phyloP scores from a whole-genome alignment of 1,284 basidiomycete species.

The Tausonia pullulans region DNA sequence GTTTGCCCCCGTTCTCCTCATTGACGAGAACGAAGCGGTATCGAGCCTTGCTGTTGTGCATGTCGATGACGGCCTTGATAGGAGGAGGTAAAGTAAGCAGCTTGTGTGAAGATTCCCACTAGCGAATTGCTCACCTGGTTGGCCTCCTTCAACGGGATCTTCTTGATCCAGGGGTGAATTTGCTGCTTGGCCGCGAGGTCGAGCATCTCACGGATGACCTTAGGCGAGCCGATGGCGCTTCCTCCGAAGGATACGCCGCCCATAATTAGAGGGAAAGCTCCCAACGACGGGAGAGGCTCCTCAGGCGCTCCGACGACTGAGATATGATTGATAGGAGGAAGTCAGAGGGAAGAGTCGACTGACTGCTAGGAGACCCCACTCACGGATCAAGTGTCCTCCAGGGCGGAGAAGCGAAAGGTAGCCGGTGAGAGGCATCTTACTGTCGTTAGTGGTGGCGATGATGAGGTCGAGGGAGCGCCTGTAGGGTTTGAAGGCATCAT shows the following conservation, averaged over 20 bases:
- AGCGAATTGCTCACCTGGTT: background rate
- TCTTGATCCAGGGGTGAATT: slow-evolving; percentile 24
- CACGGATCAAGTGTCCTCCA: slow-evolving; percentile 27
- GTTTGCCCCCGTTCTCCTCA: slow-evolving; percentile 18
- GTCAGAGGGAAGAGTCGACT: too few relatives aligned
- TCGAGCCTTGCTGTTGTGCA: slow-evolving; percentile 33
- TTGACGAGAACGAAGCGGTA: slow-evolving; percentile 38
- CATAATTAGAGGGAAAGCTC: background rate
- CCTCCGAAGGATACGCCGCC: slow-evolving; percentile 23
- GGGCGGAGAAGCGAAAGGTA: slow-evolving; percentile 34
- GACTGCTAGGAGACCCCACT: too few relatives aligned
- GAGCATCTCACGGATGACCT: slow-evolving; percentile 33
- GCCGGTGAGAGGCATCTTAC: slow-evolving; percentile 29
- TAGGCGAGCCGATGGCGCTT: slow-evolving; percentile 32
- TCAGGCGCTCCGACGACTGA: background rate
- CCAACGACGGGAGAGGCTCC: background rate
- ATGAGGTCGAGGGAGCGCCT: background rate
- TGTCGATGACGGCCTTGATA: slow-evolving; percentile 20
- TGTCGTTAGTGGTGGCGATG: slow-evolving; percentile 22
- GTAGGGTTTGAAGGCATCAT: background rate
- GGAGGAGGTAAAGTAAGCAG: too few relatives aligned
- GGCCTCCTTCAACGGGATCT: background rate
- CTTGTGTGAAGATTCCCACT: too few relatives aligned
- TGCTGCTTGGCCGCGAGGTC: slow-evolving; percentile 27
- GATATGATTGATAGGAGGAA: too few relatives aligned